These are phyloP conservation scores for Candida tropicalis DNA, from an alignment of 1,139 yeast species.

Conservation along the genomic window DNA sequence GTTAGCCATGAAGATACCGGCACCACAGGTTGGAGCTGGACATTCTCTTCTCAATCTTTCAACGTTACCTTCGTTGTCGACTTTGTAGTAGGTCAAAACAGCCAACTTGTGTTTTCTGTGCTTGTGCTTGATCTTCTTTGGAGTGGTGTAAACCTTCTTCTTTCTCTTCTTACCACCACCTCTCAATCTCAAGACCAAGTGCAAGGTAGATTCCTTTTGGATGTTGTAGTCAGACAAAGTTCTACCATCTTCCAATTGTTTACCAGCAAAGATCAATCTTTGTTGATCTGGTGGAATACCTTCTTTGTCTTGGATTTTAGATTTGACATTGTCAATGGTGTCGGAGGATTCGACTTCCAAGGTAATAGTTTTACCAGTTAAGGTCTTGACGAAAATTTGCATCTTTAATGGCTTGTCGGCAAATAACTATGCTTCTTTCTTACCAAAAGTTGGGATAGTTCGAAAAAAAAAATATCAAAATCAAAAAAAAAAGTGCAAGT, in stretches of 20 bases:
- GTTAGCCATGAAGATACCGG: slow-evolving; percentile 99
- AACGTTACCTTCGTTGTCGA: slow-evolving; percentile 97
- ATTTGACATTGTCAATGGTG: slow-evolving; percentile 98
- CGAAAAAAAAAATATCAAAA: slow-evolving; percentile 13
- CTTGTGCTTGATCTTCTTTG: slow-evolving; percentile 99
- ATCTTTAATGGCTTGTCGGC: slow-evolving; percentile 59
- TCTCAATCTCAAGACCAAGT: slow-evolving; percentile 97
- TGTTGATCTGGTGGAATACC: slow-evolving; percentile 99
- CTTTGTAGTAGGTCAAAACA: slow-evolving; percentile 99
- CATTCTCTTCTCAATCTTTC: slow-evolving; percentile 99
- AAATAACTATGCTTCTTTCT: slow-evolving; percentile 51
- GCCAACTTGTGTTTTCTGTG: slow-evolving; percentile 99
- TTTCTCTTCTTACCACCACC: slow-evolving; percentile 99
- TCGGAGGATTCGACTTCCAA: slow-evolving; percentile 98
- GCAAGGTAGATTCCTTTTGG: slow-evolving; percentile 98
- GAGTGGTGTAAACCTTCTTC: slow-evolving; percentile 99
- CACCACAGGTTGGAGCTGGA: slow-evolving; percentile 92
- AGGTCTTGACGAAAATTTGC: slow-evolving; percentile 99
- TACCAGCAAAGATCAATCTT: slow-evolving; percentile 99
- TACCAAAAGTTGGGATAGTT: slow-evolving; percentile 32
- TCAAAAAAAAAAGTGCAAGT: background rate
- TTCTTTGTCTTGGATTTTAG: slow-evolving; percentile 99
- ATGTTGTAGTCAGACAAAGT: slow-evolving; percentile 99
- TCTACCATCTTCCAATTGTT: slow-evolving; percentile 99
- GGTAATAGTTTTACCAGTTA: slow-evolving; percentile 99